Percentiles rank a stretch among this genome's conserved stretches.
Evolutionary conservation across 768 basidiomycete species (phyloP).

Genomic region (Chalciporus sphaerocephalus): DNA sequence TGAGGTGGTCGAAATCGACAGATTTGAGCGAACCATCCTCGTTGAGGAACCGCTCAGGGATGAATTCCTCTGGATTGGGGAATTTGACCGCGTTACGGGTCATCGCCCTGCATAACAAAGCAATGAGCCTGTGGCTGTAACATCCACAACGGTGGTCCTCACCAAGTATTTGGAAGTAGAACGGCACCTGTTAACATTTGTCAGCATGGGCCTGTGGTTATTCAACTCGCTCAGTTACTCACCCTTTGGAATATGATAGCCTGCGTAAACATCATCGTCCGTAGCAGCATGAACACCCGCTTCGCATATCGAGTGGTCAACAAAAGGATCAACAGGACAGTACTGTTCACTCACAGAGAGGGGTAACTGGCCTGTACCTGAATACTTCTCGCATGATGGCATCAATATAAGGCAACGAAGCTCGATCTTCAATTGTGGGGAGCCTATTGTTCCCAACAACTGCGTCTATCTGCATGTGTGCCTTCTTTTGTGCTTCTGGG

Average conservation of each 20-base stretch:
- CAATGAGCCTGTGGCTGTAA: background rate
- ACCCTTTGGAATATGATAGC: constrained; percentile 44
- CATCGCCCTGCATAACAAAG: constrained; percentile 1
- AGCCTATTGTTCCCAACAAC: constrained; percentile 4
- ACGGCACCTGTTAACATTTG: constrained; percentile 1
- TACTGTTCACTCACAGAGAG: constrained; percentile 10
- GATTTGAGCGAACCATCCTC: background rate
- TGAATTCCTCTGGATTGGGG: constrained; percentile 32
- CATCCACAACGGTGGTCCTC: background rate
- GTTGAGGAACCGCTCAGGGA: constrained; percentile 36
- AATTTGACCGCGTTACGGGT: constrained; percentile 23
- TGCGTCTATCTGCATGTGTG: constrained; percentile 7
- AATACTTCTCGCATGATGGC: constrained; percentile 4
- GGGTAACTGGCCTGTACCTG: background rate
- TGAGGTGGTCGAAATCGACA: background rate
- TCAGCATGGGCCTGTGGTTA: background rate
- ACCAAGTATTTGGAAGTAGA: constrained; percentile 10
- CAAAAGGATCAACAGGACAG: background rate
- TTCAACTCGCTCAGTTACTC: background rate
- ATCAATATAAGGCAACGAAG: constrained; percentile 6
- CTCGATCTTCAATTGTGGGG: constrained; percentile 4
- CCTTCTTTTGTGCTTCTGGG: constrained; percentile 3
- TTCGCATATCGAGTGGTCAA: background rate
- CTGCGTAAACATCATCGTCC: constrained; percentile 38
- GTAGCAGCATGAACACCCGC: constrained; percentile 26